Evolutionary conservation across 345 rosid species (phyloP).

Genomic region (Salix caprea): DNA sequence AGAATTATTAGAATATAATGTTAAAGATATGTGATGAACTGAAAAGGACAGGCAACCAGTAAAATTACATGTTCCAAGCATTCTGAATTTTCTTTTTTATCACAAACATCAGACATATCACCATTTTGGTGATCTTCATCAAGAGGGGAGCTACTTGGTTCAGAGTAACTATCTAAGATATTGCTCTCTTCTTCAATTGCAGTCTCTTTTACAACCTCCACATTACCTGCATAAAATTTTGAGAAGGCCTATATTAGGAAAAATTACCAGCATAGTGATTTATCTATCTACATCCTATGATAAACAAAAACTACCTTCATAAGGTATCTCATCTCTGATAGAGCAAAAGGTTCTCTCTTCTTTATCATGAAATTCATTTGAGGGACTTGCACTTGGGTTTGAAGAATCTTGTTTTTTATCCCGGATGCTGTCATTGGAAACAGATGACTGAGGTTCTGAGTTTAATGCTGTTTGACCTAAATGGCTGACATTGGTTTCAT

Average conservation of each 20-base stretch:
- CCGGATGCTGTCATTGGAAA: conserved; percentile 27
- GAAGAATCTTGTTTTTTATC: conserved; percentile 18
- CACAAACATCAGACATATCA: conserved; percentile 29
- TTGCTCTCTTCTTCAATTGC: conserved; percentile 31
- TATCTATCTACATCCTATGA: conserved; percentile 6
- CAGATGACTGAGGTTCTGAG: conserved; percentile 24
- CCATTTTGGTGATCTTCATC: conserved; percentile 23
- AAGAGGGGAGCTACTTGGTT: conserved; percentile 24
- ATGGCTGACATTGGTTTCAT: conserved; percentile 36
- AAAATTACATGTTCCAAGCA: conserved; percentile 40
- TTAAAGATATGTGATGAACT: conserved; percentile 1
- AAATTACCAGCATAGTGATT: not conserved
- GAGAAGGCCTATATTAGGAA: not conserved
- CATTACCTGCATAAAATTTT: conserved; percentile 29
- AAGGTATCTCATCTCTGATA: conserved; percentile 23
- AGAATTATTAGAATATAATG: not conserved
- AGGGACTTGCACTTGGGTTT: conserved; percentile 18
- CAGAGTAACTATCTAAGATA: conserved; percentile 20
- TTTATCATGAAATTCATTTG: conserved; percentile 22
- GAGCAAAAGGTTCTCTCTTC: conserved; percentile 28
- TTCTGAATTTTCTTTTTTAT: conserved; percentile 24
- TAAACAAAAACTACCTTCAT: conserved; percentile 40
- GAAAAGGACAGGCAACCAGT: conserved; percentile 7
- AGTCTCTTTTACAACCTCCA: conserved; percentile 25
- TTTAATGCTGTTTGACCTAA: conserved; percentile 17